phyloP scores from a whole-genome alignment of 2,329 filamentous ascomycete species.

The Clonostachys byssicola region DNA sequence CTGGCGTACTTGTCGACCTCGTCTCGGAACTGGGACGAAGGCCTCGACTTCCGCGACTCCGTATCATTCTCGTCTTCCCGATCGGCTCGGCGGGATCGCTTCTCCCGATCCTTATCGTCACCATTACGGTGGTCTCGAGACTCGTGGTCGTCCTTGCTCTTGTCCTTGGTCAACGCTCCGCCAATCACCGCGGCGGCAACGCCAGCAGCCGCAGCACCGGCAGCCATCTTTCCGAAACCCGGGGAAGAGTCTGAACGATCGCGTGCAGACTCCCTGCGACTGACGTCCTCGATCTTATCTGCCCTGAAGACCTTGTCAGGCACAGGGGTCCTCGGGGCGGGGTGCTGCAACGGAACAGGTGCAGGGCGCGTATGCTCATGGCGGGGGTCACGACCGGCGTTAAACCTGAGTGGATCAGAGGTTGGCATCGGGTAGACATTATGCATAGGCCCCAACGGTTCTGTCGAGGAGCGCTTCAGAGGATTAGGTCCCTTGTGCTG shows the following conservation, averaged over 20 bases:
- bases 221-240: constrained; percentile 39
- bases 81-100: constrained; percentile 13
- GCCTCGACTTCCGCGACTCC: too few species aligned
- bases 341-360: constrained; percentile 74
- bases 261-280: constrained; percentile 22
- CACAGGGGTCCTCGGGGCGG: constrained; percentile 73
- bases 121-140: constrained; percentile 9
- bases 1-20: too few species aligned
- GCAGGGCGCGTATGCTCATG: constrained; percentile 37
- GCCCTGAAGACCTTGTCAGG: constrained; percentile 63
- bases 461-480: constrained; percentile 11
- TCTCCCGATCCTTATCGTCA: constrained; percentile 11
- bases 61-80: too few species aligned
- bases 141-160: constrained; percentile 1
- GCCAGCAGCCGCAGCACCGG: constrained; percentile 42
- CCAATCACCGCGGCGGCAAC: constrained; percentile 32
- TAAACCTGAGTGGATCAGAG: constrained; percentile 59
- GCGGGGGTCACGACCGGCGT: constrained; percentile 38
- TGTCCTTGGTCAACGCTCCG: constrained; percentile 5
- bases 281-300: constrained; percentile 29
- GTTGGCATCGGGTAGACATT: constrained; percentile 64
- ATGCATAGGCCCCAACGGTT: constrained; percentile 39
- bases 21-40: too few species aligned
- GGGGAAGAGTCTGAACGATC: constrained; percentile 21
- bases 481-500: constrained; percentile 10